Percentiles rank a stretch among this genome's conserved stretches.
Evolutionary conservation across 495 filamentous ascomycete genomes (phyloP).

Genomic region (Daldinia caldariorum): DNA sequence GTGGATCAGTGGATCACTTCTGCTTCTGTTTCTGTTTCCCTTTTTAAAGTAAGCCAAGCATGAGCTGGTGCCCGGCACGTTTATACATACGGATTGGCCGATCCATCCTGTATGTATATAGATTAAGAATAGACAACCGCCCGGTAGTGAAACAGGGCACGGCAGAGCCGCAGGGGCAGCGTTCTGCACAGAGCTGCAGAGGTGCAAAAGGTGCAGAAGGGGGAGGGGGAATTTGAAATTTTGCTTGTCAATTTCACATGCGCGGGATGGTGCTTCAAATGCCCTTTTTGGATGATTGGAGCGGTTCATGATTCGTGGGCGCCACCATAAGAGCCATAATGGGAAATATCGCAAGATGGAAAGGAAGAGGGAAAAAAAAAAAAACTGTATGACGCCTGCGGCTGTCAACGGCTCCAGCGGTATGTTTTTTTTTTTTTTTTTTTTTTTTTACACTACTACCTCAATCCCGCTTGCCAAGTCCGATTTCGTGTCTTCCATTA

Average conservation of each 20-base stretch:
- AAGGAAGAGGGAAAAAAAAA: constrained; percentile 11
- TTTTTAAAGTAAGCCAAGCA: constrained; percentile 36
- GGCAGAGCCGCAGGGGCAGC: constrained; percentile 44
- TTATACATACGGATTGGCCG: constrained; percentile 38
- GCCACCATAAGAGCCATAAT: constrained; percentile 14
- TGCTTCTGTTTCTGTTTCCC: constrained; percentile 32
- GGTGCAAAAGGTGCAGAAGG: not conserved
- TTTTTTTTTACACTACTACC: constrained; percentile 20
- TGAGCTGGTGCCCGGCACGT: constrained; percentile 31
- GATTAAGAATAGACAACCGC: constrained; percentile 43
- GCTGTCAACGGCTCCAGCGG: constrained; percentile 42
- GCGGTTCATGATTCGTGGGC: constrained; percentile 34
- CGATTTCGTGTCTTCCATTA: constrained; percentile 9
- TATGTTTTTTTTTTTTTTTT: no score
- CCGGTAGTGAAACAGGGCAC: constrained; percentile 46
- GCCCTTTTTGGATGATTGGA: constrained; percentile 34
- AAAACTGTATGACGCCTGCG: constrained; percentile 30
- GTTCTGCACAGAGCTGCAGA: constrained; percentile 6
- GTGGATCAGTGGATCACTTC: constrained; percentile 44
- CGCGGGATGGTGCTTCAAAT: constrained; percentile 34
- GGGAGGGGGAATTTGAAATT: constrained; percentile 17
- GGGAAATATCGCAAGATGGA: constrained; percentile 30
- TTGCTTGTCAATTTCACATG: constrained; percentile 40
- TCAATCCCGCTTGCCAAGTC: constrained; percentile 7
- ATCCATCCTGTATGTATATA: constrained; percentile 36